Conservation (phyloP, 768 basidiomycete species). For the Sistotremastrum niveocremeum region DNA sequence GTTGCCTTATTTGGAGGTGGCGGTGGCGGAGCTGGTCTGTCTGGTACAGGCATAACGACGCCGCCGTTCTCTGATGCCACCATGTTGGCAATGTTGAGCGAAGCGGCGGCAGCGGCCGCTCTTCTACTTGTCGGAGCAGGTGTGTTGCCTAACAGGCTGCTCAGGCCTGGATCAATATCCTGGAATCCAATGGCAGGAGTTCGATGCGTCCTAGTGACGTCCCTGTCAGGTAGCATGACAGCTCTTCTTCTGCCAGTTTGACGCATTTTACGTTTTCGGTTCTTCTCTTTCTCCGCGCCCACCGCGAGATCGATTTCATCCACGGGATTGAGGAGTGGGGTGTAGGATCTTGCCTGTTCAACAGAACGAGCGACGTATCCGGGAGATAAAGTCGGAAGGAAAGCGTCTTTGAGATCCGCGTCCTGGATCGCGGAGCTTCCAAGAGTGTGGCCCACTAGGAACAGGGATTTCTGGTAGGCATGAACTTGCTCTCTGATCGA, state of each 20-base stretch:
- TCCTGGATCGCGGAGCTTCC: constrained; percentile 71
- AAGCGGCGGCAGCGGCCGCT: constrained; percentile 78
- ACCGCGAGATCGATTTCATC: constrained; percentile 49
- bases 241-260: constrained; percentile 74
- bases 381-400: constrained; percentile 67
- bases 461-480: constrained; percentile 81
- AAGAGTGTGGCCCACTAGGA: constrained; percentile 77
- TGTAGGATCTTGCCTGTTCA: constrained; percentile 69
- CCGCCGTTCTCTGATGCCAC: constrained; percentile 85
- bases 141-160: constrained; percentile 51
- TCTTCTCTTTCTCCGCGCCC: constrained; percentile 87
- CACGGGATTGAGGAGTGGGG: constrained; percentile 59
- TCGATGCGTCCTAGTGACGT: constrained; percentile 82
- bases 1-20: constrained; percentile 39
- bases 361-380: constrained; percentile 50
- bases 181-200: constrained; percentile 82
- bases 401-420: constrained; percentile 81
- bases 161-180: constrained; percentile 55
- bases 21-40: constrained; percentile 14
- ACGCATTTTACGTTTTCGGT: constrained; percentile 63
- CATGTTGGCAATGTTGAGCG: constrained; percentile 79
- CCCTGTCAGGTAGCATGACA: constrained; percentile 80
- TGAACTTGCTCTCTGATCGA: constrained; percentile 93
- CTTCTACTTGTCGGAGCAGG: constrained; percentile 59
- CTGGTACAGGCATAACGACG: constrained; percentile 26